A percentile compares a stretch with the other conserved stretches of the same genome.
Evolutionary conservation across 768 basidiomycete genomes (phyloP).

Genomic region (Heimioporus sp.): DNA sequence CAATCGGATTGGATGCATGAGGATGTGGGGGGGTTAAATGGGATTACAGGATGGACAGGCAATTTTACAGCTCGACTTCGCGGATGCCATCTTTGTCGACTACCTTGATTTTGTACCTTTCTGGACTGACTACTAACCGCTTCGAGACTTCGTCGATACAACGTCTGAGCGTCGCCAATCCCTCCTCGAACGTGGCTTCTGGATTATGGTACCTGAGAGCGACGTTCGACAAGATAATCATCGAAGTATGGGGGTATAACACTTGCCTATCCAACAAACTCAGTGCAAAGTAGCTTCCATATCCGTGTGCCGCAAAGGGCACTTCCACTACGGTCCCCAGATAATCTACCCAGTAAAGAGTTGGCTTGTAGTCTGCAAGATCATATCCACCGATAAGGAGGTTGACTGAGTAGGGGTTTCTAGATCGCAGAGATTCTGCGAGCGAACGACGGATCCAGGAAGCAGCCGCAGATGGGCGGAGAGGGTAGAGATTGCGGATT

Average conservation of each 20-base stretch:
- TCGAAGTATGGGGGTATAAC: not conserved
- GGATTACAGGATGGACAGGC: slow-evolving; percentile 4
- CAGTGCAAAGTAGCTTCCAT: slow-evolving; percentile 89
- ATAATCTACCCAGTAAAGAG: slow-evolving; percentile 95
- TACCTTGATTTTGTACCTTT: slow-evolving; percentile 83
- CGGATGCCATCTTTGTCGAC: slow-evolving; percentile 91
- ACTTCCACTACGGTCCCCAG: slow-evolving; percentile 86
- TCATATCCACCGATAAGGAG: slow-evolving; percentile 93
- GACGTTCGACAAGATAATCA: not conserved
- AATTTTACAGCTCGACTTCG: slow-evolving; percentile 66
- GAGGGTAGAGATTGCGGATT: slow-evolving; percentile 87
- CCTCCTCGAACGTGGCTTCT: slow-evolving; percentile 80
- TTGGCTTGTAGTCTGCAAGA: slow-evolving; percentile 64
- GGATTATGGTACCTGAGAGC: slow-evolving; percentile 82
- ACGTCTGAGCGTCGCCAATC: slow-evolving; percentile 75
- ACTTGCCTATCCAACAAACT: slow-evolving; percentile 86
- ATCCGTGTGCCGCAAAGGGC: slow-evolving; percentile 94
- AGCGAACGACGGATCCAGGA: slow-evolving; percentile 93
- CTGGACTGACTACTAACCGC: slow-evolving; percentile 75
- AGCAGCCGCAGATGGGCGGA: slow-evolving; percentile 88
- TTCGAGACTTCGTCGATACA: slow-evolving; percentile 89
- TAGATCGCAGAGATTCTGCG: slow-evolving; percentile 85
- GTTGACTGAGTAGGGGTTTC: slow-evolving; percentile 88
- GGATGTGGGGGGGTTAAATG: not conserved
- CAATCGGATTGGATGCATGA: not conserved